A percentile compares a stretch with the other conserved stretches of the same genome.
Conservation (phyloP, 441 rosid species). For the Populus tomentosa region DNA sequence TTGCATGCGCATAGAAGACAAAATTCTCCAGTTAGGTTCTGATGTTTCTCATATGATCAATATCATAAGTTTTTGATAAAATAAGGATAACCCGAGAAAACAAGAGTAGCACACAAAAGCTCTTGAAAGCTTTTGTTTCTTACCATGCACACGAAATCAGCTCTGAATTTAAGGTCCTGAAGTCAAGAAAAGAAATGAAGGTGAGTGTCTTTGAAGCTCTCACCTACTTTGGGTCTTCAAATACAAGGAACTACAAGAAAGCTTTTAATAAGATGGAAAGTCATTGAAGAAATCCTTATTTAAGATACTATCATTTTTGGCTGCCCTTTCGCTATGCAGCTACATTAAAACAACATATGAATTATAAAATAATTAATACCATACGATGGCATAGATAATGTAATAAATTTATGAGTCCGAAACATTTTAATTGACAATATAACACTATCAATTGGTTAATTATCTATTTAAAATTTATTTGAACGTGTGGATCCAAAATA, state of each 20-base stretch:
- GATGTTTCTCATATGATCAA: background rate
- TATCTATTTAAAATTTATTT: too few relatives aligned
- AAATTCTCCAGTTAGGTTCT: conserved; percentile 22
- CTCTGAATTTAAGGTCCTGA: conserved; percentile 34
- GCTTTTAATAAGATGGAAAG: conserved; percentile 35
- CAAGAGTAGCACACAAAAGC: conserved; percentile 8
- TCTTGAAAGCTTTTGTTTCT: conserved; percentile 32
- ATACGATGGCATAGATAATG: background rate
- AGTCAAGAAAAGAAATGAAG: conserved; percentile 17
- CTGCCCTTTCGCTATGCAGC: conserved; percentile 16
- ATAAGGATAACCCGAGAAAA: conserved; percentile 8
- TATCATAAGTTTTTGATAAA: background rate
- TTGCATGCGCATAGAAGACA: conserved; percentile 38
- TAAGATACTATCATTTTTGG: conserved; percentile 14
- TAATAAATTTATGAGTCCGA: too few relatives aligned
- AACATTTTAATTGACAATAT: too few relatives aligned
- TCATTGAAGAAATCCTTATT: conserved; percentile 53
- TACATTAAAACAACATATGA: background rate
- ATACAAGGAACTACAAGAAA: conserved; percentile 40
- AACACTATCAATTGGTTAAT: too few relatives aligned
- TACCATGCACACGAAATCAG: conserved; percentile 39
- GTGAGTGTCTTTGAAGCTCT: conserved; percentile 63
- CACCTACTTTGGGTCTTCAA: conserved; percentile 79
- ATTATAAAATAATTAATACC: background rate
- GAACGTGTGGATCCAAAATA: background rate